Percentiles rank a stretch among this genome's conserved stretches.
phyloP scores from a whole-genome alignment of 257 asterid species.

The Capsicum rhomboideum region DNA sequence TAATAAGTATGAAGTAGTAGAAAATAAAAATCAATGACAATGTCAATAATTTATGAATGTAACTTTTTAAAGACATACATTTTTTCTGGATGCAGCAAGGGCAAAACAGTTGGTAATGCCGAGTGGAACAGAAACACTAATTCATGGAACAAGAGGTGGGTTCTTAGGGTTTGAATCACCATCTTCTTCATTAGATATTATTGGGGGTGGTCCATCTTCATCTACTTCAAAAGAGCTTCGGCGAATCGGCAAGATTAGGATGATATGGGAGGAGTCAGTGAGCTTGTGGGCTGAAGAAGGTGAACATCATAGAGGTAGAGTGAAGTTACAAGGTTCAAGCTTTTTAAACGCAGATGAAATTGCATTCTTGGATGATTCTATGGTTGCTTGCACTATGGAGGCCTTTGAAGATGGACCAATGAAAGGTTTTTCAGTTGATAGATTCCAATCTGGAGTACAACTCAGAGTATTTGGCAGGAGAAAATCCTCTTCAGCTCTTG shows the following conservation, averaged over 20 bases:
- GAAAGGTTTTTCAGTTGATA: conserved; percentile 40
- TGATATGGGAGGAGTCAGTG: conserved; percentile 45
- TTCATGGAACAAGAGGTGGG: conserved; percentile 20
- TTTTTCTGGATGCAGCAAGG: conserved; percentile 9
- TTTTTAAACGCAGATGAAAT: conserved; percentile 39
- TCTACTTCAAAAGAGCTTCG: conserved; percentile 20
- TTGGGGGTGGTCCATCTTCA: conserved; percentile 8
- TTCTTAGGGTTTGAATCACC: conserved; percentile 22
- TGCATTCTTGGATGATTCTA: conserved; percentile 36
- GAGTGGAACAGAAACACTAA: conserved; percentile 16
- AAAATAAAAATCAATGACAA: not conserved
- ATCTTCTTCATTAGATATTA: not conserved
- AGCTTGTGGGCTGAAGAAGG: conserved; percentile 47
- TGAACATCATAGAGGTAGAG: conserved; percentile 32
- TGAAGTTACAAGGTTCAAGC: conserved; percentile 25
- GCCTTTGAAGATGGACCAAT: conserved; percentile 42
- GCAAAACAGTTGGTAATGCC: conserved; percentile 21
- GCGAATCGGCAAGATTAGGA: conserved; percentile 33
- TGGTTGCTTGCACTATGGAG: conserved; percentile 34
- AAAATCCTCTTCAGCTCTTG: conserved; percentile 20
- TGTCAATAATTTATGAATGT: too few species aligned
- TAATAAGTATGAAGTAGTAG: too few species aligned
- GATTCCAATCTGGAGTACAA: conserved; percentile 40
- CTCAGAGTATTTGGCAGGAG: conserved; percentile 44
- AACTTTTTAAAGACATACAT: not conserved